Evolutionary conservation across 1,284 basidiomycete genomes (phyloP).

Genomic region (Hortiboletus rubellus): DNA sequence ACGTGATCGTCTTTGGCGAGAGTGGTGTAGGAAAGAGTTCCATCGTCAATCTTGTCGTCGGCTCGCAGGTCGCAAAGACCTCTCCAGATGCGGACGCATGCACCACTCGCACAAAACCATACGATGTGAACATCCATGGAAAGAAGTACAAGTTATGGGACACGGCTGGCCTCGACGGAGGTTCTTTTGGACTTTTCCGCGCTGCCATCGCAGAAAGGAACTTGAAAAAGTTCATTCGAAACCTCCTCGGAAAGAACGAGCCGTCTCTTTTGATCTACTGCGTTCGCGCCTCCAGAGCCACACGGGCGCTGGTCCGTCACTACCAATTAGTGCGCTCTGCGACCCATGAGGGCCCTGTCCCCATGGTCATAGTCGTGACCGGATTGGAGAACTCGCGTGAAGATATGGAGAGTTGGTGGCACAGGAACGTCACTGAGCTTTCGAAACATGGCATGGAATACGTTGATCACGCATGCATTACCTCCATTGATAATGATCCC

Average conservation of each 20-base stretch:
- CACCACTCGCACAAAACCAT: conserved; percentile 20
- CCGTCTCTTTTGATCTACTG: conserved; percentile 33
- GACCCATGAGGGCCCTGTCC: conserved; percentile 16
- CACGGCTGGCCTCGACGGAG: conserved; percentile 33
- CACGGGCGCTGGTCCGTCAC: conserved; percentile 29
- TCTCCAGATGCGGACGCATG: conserved; percentile 33
- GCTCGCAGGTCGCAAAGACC: conserved; percentile 25
- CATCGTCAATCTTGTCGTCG: conserved; percentile 31
- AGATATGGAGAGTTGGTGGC: conserved; percentile 40
- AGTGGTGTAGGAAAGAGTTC: conserved; percentile 37
- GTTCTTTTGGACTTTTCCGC: conserved; percentile 27
- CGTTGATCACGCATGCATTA: conserved; percentile 34
- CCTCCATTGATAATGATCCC: conserved; percentile 27
- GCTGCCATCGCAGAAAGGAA: conserved; percentile 25
- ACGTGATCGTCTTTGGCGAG: conserved; percentile 37
- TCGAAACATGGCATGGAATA: conserved; percentile 28
- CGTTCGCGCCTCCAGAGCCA: conserved; percentile 34
- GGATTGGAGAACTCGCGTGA: conserved; percentile 32
- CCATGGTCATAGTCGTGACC: conserved; percentile 35
- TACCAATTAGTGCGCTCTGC: conserved; percentile 27
- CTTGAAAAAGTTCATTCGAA: conserved; percentile 29
- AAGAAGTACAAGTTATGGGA: conserved; percentile 34
- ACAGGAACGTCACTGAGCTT: conserved; percentile 22
- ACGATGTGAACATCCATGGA: conserved; percentile 23
- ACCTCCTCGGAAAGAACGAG: conserved; percentile 20